A percentile compares a stretch with the other conserved stretches of the same genome.
Evolutionary conservation across 495 filamentous ascomycete genomes (phyloP).

Genomic region (Delitschia confertaspora): DNA sequence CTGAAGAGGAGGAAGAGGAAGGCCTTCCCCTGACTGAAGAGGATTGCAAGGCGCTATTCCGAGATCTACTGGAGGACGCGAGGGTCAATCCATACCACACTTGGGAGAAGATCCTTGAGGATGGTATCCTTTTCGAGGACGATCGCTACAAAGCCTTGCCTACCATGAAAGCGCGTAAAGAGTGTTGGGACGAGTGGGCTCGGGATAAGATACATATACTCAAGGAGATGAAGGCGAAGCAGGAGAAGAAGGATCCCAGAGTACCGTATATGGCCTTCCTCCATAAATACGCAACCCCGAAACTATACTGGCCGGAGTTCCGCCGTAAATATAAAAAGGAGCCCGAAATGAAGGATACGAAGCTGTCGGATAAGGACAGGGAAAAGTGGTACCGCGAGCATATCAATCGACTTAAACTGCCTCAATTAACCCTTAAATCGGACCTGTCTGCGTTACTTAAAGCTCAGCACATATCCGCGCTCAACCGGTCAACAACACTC

Average conservation of each 20-base stretch:
- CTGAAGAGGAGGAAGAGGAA: conserved; percentile 63
- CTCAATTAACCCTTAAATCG: conserved; percentile 63
- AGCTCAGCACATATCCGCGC: conserved; percentile 49
- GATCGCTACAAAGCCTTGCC: conserved; percentile 71
- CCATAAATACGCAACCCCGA: conserved; percentile 69
- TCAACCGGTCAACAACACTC: conserved; percentile 58
- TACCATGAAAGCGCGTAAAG: conserved; percentile 72
- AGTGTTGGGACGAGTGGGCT: conserved; percentile 75
- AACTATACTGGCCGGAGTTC: conserved; percentile 96
- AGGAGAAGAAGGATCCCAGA: conserved; percentile 75
- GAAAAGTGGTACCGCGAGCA: conserved; percentile 89
- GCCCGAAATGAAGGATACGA: conserved; percentile 64
- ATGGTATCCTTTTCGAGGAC: conserved; percentile 77
- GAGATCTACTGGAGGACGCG: conserved; percentile 75
- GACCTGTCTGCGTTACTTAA: conserved; percentile 74
- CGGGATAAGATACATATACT: conserved; percentile 60
- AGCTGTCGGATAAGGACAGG: conserved; percentile 73
- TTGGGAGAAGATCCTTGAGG: conserved; percentile 80
- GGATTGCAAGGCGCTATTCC: conserved; percentile 55
- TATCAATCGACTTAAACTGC: conserved; percentile 66
- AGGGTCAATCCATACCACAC: conserved; percentile 78
- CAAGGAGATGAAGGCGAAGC: conserved; percentile 60
- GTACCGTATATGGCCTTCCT: conserved; percentile 80
- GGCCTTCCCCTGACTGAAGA: conserved; percentile 35
- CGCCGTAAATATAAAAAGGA: conserved; percentile 82